phyloP scores from a whole-genome alignment of 768 basidiomycete species.

The Clitopilus hobsonii region DNA sequence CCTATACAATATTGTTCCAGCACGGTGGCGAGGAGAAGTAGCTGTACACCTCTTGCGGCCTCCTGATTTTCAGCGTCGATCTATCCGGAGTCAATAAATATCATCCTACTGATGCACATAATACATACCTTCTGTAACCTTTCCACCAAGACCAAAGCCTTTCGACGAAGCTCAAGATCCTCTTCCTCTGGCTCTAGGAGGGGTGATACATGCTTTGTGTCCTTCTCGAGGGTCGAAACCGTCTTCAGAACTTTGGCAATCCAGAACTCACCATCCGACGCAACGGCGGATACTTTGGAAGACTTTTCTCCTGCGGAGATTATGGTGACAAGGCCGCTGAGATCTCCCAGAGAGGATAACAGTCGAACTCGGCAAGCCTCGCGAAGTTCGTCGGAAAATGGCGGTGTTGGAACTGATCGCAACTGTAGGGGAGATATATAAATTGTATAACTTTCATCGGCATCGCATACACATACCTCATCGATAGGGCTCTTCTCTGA shows the following conservation, averaged over 20 bases:
- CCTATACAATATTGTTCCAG: constrained; percentile 70
- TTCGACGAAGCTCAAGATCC: constrained; percentile 37
- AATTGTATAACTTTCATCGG: too few species aligned
- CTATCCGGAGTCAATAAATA: constrained; percentile 14
- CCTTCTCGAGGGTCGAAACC: constrained; percentile 53
- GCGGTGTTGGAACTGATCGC: constrained; percentile 55
- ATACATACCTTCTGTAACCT: constrained; percentile 41
- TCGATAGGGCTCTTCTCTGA: constrained; percentile 60
- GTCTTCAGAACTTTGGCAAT: constrained; percentile 57
- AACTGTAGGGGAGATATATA: constrained; percentile 45
- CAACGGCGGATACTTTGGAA: constrained; percentile 52
- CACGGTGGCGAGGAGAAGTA: constrained; percentile 66
- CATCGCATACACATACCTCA: too few species aligned
- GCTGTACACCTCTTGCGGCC: constrained; percentile 60
- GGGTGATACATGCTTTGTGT: constrained; percentile 60
- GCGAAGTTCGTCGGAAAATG: constrained; percentile 70
- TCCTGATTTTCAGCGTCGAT: constrained; percentile 41
- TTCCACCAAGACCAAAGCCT: constrained; percentile 35
- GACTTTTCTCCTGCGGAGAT: constrained; percentile 52
- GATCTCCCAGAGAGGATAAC: constrained; percentile 67
- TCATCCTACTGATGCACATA: background rate
- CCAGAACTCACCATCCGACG: constrained; percentile 79
- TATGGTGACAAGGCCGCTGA: constrained; percentile 52
- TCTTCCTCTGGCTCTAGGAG: constrained; percentile 54
- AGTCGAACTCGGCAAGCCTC: constrained; percentile 65